These are phyloP conservation scores for carrot (Daucus carota) DNA, from an alignment of 129 eudicot species.

Conservation along the genomic window DNA sequence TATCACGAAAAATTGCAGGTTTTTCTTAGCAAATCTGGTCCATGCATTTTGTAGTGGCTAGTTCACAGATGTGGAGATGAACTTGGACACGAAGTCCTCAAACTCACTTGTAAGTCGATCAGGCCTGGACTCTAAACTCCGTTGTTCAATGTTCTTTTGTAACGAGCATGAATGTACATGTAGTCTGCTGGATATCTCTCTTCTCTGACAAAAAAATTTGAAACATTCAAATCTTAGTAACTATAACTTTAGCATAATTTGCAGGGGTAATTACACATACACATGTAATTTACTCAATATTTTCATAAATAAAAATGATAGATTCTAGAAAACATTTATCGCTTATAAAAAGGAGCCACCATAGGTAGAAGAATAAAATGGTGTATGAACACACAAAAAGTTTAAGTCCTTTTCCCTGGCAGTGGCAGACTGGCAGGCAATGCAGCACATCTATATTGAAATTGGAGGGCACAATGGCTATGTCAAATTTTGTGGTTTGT, in stretches of 20 bases:
- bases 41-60: not conserved
- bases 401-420: not conserved
- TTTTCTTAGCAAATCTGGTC: not conserved
- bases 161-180: too few species aligned
- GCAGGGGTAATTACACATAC: too few species aligned
- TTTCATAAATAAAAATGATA: not conserved
- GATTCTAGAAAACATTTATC: not conserved
- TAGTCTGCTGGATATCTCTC: too few species aligned
- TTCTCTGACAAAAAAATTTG: too few species aligned
- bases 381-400: not conserved
- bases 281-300: not conserved
- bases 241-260: too few species aligned
- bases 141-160: not conserved
- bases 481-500: not conserved
- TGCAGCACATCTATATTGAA: constrained; percentile 8
- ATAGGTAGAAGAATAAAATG: not conserved
- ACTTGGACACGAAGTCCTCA: not conserved
- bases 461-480: not conserved
- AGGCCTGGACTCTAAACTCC: not conserved
- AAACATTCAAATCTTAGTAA: too few species aligned
- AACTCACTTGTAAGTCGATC: not conserved
- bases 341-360: not conserved
- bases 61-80: not conserved
- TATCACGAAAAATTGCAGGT: not conserved
- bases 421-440: not conserved